Evolutionary conservation across 169 alveolate genomes (phyloP).

Genomic region (Cryptosporidium canis): DNA sequence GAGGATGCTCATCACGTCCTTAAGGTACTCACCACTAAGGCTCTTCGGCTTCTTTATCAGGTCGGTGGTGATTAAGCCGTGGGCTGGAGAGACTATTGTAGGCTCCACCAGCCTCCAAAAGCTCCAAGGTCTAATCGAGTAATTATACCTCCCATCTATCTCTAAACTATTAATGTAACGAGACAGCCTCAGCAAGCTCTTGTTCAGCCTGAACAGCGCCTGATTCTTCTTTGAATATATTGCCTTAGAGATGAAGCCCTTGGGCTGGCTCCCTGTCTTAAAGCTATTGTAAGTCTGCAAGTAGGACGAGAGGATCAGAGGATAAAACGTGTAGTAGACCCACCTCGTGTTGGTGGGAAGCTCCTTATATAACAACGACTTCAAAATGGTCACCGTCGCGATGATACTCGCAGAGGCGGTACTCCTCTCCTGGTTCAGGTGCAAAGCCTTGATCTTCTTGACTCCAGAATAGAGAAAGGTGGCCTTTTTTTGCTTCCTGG

Average conservation of each 20-base stretch:
- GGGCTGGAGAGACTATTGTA: conserved; percentile 52
- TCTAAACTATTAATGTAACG: conserved; percentile 20
- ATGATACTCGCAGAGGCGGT: conserved; percentile 59
- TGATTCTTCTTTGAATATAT: not conserved
- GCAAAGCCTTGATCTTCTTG: not conserved
- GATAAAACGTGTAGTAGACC: conserved; percentile 25
- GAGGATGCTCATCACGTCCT: conserved; percentile 23
- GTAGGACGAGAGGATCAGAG: conserved; percentile 36
- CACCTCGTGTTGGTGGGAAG: conserved; percentile 38
- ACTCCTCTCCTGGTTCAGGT: conserved; percentile 13
- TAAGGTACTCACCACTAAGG: conserved; percentile 47
- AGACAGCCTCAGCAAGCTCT: conserved; percentile 2
- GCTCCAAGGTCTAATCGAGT: not conserved
- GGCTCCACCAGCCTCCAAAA: conserved; percentile 55
- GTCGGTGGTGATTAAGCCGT: conserved; percentile 40
- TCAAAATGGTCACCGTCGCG: conserved; percentile 32
- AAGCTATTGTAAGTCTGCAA: not conserved
- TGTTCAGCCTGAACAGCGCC: conserved; percentile 32
- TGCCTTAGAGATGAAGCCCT: conserved; percentile 29
- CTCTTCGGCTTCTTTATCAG: conserved; percentile 30
- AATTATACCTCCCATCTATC: not conserved
- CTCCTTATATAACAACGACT: conserved; percentile 48
- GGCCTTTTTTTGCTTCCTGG: not conserved
- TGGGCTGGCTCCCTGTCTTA: not conserved
- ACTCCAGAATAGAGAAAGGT: not conserved